These are phyloP conservation scores for Hypoxylon perforatum DNA, from an alignment of 495 filamentous ascomycete genomes.

Conservation along the genomic window DNA sequence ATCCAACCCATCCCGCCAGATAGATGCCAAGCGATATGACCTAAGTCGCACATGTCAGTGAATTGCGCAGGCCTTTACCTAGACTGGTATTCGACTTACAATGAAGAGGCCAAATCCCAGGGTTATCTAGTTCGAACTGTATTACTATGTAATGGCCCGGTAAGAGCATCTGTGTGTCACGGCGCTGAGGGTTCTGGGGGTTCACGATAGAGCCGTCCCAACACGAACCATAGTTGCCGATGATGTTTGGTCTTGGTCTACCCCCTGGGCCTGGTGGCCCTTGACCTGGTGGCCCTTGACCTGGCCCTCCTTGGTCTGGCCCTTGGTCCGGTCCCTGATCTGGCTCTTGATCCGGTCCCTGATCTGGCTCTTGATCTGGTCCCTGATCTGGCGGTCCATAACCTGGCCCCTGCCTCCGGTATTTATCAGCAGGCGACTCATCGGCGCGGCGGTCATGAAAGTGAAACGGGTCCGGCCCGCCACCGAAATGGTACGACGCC, in stretches of 20 bases:
- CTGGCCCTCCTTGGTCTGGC: too few species aligned
- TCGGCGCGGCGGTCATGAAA: not conserved
- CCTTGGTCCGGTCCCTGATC: too few species aligned
- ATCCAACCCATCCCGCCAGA: conserved; percentile 59
- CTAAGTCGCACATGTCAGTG: conserved; percentile 9
- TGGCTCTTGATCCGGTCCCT: too few species aligned
- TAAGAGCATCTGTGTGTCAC: conserved; percentile 69
- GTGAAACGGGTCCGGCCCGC: not conserved
- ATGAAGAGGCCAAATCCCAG: conserved; percentile 67
- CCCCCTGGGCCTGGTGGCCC: too few species aligned
- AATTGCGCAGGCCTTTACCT: not conserved
- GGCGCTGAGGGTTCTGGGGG: conserved; percentile 64
- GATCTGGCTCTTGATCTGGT: too few species aligned
- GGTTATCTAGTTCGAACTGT: conserved; percentile 67
- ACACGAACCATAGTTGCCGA: conserved; percentile 19
- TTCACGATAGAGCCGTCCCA: conserved; percentile 64
- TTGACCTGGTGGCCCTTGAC: too few species aligned
- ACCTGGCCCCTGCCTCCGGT: not conserved
- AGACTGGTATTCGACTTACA: conserved; percentile 42
- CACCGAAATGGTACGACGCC: conserved; percentile 15
- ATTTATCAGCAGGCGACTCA: not conserved
- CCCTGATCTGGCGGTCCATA: too few species aligned
- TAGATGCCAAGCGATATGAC: conserved; percentile 68
- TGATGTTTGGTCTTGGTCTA: conserved; percentile 3
- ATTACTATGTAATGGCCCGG: conserved; percentile 59